Percentiles rank a stretch among this genome's conserved stretches.
Evolutionary conservation across 768 basidiomycete species (phyloP).

Genomic region (Xerocomus potaroensis): DNA sequence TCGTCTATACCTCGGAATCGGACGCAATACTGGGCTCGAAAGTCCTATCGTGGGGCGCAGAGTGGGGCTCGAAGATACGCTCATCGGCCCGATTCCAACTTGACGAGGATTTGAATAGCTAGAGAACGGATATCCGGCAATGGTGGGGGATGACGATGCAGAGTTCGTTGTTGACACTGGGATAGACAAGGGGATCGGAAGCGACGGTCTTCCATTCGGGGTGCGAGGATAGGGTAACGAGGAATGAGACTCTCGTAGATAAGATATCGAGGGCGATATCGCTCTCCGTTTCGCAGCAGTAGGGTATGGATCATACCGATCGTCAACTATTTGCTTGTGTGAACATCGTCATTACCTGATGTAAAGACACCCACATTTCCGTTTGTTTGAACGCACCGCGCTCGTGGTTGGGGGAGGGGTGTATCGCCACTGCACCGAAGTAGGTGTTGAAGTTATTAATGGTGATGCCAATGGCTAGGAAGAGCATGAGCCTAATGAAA

Average conservation of each 20-base stretch:
- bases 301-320: conserved; percentile 83
- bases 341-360: conserved; percentile 3
- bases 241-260: conserved; percentile 58
- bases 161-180: conserved; percentile 58
- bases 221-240: conserved; percentile 43
- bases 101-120: conserved; percentile 34
- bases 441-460: conserved; percentile 49
- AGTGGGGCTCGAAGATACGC: conserved; percentile 70
- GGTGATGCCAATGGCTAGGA: conserved; percentile 57
- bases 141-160: conserved; percentile 69
- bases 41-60: conserved; percentile 66
- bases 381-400: conserved; percentile 74
- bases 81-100: conserved; percentile 40
- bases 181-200: conserved; percentile 62
- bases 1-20: conserved; percentile 52
- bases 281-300: conserved; percentile 74
- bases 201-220: conserved; percentile 55
- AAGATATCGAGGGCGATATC: conserved; percentile 73
- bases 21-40: conserved; percentile 72
- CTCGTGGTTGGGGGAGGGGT: conserved; percentile 79
- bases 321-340: conserved; percentile 52
- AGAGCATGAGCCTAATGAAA: conserved; percentile 16
- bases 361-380: conserved; percentile 52
- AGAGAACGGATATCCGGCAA: conserved; percentile 47
- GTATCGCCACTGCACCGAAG: conserved; percentile 68